phyloP scores from a whole-genome alignment of 352 stramenopile species.

The Phytophthora megakarya region DNA sequence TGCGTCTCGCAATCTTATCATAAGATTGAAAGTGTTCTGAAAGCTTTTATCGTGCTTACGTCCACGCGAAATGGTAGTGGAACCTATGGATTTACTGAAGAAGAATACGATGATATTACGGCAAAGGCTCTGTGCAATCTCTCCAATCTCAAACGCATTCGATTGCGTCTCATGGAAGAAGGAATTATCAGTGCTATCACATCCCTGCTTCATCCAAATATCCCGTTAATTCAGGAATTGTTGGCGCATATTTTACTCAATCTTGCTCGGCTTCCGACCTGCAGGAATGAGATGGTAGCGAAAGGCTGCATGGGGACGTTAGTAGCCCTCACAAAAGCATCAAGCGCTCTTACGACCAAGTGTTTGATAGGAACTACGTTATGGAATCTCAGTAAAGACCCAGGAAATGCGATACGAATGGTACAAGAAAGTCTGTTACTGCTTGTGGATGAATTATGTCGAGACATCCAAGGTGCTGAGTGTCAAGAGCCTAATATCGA shows the following conservation, averaged over 20 bases:
- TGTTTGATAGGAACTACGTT: constrained; percentile 61
- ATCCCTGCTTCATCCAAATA: constrained; percentile 56
- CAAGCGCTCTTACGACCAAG: constrained; percentile 42
- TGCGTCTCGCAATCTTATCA: constrained; percentile 85
- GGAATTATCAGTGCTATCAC: constrained; percentile 79
- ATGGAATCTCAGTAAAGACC: constrained; percentile 78
- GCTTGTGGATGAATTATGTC: constrained; percentile 62
- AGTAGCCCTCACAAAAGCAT: constrained; percentile 47
- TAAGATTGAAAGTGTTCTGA: constrained; percentile 87
- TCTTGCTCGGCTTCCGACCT: constrained; percentile 60
- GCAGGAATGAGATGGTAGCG: constrained; percentile 68
- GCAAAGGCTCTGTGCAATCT: constrained; percentile 89
- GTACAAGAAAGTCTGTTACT: constrained; percentile 74
- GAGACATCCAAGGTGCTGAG: constrained; percentile 24
- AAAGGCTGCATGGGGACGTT: constrained; percentile 72
- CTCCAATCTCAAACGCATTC: constrained; percentile 84
- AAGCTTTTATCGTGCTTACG: constrained; percentile 70
- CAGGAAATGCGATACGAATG: constrained; percentile 66
- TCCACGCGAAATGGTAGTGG: constrained; percentile 39
- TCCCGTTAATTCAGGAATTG: constrained; percentile 58
- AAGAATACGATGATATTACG: constrained; percentile 54
- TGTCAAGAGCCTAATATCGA: background rate
- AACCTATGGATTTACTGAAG: constrained; percentile 14
- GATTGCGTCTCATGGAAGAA: constrained; percentile 88
- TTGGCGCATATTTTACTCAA: constrained; percentile 79